Conservation (phyloP, 768 basidiomycete genomes). For the Boletellus sp. region DNA sequence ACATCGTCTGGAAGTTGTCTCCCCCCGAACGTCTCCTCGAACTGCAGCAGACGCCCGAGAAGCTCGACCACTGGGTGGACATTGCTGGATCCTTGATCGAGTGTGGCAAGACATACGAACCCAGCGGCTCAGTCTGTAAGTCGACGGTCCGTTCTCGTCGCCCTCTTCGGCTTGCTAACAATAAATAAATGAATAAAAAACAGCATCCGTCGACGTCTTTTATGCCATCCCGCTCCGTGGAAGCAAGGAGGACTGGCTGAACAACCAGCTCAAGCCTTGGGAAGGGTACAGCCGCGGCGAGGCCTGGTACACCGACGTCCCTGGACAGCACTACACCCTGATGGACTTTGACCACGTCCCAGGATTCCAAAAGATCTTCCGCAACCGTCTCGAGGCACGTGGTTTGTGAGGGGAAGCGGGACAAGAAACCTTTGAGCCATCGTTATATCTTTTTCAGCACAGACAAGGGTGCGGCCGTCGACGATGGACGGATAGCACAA, state of each 20-base stretch:
- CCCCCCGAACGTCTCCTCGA: slow-evolving; percentile 29
- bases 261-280: slow-evolving; percentile 30
- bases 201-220: slow-evolving; percentile 23
- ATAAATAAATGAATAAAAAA: too few relatives aligned
- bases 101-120: slow-evolving; percentile 29
- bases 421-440: too few relatives aligned
- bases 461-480: too few relatives aligned
- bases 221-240: slow-evolving; percentile 27
- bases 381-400: slow-evolving; percentile 21
- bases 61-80: slow-evolving; percentile 30
- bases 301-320: slow-evolving; percentile 23
- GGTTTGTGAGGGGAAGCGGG: slow-evolving; percentile 16
- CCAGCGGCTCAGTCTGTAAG: slow-evolving; percentile 26
- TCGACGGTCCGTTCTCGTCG: not conserved
- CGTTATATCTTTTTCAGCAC: too few relatives aligned
- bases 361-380: slow-evolving; percentile 29
- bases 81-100: slow-evolving; percentile 31
- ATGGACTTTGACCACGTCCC: slow-evolving; percentile 32
- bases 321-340: slow-evolving; percentile 29
- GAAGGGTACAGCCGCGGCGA: slow-evolving; percentile 19
- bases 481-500: too few relatives aligned
- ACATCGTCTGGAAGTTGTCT: slow-evolving; percentile 26
- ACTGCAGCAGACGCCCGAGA: slow-evolving; percentile 25
- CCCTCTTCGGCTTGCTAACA: not conserved
- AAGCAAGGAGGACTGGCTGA: slow-evolving; percentile 28